Evolutionary conservation across 1,139 yeast species (phyloP).

Genomic region (Spathaspora sp.): DNA sequence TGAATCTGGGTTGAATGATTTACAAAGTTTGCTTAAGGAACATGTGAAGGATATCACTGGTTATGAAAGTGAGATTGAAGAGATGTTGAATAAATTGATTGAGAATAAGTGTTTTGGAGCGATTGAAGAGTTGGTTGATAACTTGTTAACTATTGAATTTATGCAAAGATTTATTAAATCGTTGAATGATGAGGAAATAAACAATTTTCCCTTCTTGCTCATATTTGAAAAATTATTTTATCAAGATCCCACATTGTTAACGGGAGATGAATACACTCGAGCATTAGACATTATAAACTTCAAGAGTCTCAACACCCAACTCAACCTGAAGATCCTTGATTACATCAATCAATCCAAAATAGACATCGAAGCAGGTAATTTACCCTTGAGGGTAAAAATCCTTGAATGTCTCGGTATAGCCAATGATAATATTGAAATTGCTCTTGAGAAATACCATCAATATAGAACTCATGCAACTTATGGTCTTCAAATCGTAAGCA

Average conservation of each 20-base stretch:
- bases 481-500: conserved; percentile 37
- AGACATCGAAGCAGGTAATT: conserved; percentile 29
- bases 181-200: background rate
- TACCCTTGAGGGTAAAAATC: conserved; percentile 26
- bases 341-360: conserved; percentile 14
- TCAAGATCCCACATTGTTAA: conserved; percentile 7
- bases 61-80: conserved; percentile 1
- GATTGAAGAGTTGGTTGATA: background rate
- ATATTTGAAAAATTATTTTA: conserved; percentile 7
- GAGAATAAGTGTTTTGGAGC: conserved; percentile 8
- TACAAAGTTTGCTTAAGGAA: conserved; percentile 4
- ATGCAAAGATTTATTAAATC: background rate
- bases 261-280: conserved; percentile 1
- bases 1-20: conserved; percentile 9
- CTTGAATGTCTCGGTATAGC: conserved; percentile 41
- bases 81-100: conserved; percentile 13
- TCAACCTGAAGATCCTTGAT: conserved; percentile 4
- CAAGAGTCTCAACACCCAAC: background rate
- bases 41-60: background rate
- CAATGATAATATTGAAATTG: conserved; percentile 25
- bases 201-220: conserved; percentile 2
- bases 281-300: conserved; percentile 11
- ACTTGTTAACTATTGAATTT: conserved; percentile 1
- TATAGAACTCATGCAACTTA: conserved; percentile 37
- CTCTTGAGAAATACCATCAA: conserved; percentile 31